phyloP scores from a whole-genome alignment of 1,284 basidiomycete genomes.

The Rhizopogon parksii region DNA sequence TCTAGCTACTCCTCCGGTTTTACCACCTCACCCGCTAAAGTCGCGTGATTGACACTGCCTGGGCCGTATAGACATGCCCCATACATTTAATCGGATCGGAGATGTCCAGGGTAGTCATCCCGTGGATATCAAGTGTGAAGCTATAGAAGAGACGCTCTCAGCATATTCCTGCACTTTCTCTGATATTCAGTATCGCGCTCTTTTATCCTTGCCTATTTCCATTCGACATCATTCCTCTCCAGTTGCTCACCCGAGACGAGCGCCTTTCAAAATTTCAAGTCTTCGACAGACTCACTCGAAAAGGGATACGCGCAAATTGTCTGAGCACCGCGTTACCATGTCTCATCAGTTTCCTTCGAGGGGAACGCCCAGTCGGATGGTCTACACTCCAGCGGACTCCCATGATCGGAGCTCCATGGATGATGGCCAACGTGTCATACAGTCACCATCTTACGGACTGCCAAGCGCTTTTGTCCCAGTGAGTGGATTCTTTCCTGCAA shows the following conservation, averaged over 20 bases:
- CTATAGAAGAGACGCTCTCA: slow-evolving; percentile 33
- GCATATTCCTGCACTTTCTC: slow-evolving; percentile 24
- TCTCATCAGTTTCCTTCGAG: slow-evolving; percentile 8
- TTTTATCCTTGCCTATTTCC: slow-evolving; percentile 11
- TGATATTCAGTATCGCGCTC: slow-evolving; percentile 13
- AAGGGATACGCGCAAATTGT: slow-evolving; percentile 5
- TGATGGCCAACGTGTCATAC: slow-evolving; percentile 20
- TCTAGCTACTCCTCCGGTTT: slow-evolving; percentile 10
- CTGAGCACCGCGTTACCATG: slow-evolving; percentile 6
- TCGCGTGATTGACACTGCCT: slow-evolving; percentile 38
- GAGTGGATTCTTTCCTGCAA: neutral
- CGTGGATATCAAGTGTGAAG: slow-evolving; percentile 43
- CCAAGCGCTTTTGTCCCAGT: slow-evolving; percentile 18
- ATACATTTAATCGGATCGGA: slow-evolving; percentile 28
- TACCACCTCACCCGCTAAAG: slow-evolving; percentile 1
- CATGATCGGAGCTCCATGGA: slow-evolving; percentile 16
- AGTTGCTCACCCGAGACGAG: slow-evolving; percentile 27
- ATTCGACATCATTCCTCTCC: slow-evolving; percentile 29
- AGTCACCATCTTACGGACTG: slow-evolving; percentile 23
- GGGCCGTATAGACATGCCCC: slow-evolving; percentile 25
- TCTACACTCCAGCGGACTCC: slow-evolving; percentile 5
- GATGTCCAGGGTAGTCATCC: slow-evolving; percentile 22
- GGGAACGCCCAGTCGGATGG: slow-evolving; percentile 6
- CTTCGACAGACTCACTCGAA: slow-evolving; percentile 12
- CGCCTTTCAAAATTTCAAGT: slow-evolving; percentile 30